Evolutionary conservation across 805 yeast species (phyloP), one percentile per base, ranked within the genome.

Genomic region (Candida saitoana): DNA sequence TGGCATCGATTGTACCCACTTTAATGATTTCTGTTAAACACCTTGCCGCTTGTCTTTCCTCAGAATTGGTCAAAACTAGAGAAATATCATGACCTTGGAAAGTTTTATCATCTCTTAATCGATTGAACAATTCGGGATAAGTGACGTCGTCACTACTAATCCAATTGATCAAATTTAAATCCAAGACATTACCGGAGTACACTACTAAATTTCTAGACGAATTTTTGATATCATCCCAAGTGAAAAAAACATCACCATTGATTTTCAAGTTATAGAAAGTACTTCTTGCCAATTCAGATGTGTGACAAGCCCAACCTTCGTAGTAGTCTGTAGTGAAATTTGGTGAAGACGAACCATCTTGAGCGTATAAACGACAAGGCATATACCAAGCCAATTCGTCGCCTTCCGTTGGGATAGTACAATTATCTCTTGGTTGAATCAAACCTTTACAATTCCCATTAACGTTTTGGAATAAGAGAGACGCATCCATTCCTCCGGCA

Each of bases 261-360:
- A 74, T 76, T 18, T 75, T 60, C 51, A 86, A 65, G 33, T 56
- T 50, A 59, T 84, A 86, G 57, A 77, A 91, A 1, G 84, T 73
- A 2, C 74, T 61, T 56, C 98, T 78, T 0, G 96, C 90, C 2
- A 56, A 49, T 5, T 73, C 54, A 3, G 87, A 74, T 1, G 97
- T 86, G 63, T 93, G 96, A 60, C 98, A 91, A 2, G 91, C 95
- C 79, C 87, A 89, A 6, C 97, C 97, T 36, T 72, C 65, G 59
- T 89, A 90, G 56, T 80, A 80, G 16, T 72, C 73, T 20, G 66
- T 60, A 1, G 89, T 77, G 48, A 74, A 74, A 58, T 86, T 85
- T 31, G 87, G 85, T 20, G 63, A 43, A 2, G 85, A 62, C 1
- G 93, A 73, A 3, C 96, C 96, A 58, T 87, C 87, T 51, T 79